Percentiles rank a stretch among this genome's conserved stretches.
Evolutionary conservation across 441 rosid genomes (phyloP).

Genomic region (Bocquillonia castaneifolia): DNA sequence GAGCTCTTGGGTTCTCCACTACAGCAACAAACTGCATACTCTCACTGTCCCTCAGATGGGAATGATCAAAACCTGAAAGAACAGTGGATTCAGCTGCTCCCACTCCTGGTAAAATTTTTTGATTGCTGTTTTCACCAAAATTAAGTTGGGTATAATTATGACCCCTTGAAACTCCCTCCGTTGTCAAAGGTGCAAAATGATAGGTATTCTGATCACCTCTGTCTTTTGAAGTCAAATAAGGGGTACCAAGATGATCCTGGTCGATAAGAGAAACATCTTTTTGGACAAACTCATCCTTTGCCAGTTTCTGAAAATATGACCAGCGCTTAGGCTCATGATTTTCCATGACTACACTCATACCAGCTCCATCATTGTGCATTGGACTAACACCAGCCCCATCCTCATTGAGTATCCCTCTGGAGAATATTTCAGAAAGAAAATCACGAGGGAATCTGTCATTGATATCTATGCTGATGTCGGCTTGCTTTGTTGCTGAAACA

Average conservation of each 20-base stretch:
- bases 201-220: conserved; percentile 30
- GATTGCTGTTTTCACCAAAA: conserved; percentile 31
- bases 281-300: conserved; percentile 46
- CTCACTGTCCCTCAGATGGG: conserved; percentile 44
- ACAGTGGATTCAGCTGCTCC: conserved; percentile 22
- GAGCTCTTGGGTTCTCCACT: conserved; percentile 48
- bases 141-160: conserved; percentile 35
- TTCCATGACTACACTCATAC: conserved; percentile 65
- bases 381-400: conserved; percentile 36
- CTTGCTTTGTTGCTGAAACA: conserved; percentile 37
- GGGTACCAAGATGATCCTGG: conserved; percentile 52
- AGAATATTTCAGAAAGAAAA: conserved; percentile 70
- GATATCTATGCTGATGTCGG: conserved; percentile 70
- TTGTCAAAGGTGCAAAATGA: conserved; percentile 31
- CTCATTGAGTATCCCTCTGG: conserved; percentile 49
- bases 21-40: conserved; percentile 57
- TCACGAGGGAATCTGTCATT: conserved; percentile 78
- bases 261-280: conserved; percentile 65
- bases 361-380: conserved; percentile 61
- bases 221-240: conserved; percentile 33
- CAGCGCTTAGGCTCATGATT: conserved; percentile 76
- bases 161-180: conserved; percentile 35
- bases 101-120: conserved; percentile 25
- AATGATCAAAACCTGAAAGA: conserved; percentile 33
- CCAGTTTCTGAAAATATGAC: conserved; percentile 83